Evolutionary conservation across 345 rosid genomes (phyloP), one percentile per base, ranked within the genome.

Genomic region (Clausena lansium): DNA sequence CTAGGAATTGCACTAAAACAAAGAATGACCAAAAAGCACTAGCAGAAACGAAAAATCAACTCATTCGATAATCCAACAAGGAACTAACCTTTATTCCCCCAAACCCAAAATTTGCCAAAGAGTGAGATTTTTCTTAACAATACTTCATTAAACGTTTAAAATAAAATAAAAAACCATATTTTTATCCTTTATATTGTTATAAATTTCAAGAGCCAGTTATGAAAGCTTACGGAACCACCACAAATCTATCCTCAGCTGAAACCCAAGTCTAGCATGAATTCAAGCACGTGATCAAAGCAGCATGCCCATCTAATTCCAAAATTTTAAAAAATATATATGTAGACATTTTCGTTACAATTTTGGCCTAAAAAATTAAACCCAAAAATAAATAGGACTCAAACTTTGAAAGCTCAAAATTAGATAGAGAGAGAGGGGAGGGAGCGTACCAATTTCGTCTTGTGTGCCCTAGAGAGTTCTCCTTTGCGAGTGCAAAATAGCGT

Each of bases 381-480:
- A 45, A 13, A 45, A 1, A 45, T 13, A 45, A 45, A 13, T 13
- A 45, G 4, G 17, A 45, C 50, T 45, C 17, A 45, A 45, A 17
- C 15, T 10, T 45, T 0, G 50, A 3, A 45, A 11, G 17, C 50
- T 45, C 17, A 45, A 13, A 45, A 45, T 28, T 2, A 8, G n/a
- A 19, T 27, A 45, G 22, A 0, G 47, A n/a, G 45, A 15, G 45
- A 36, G 52, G 2, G 0, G 15, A 15, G 15, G 55, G 52, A 32
- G 15, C 32, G 45, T 73, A 59, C 76, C 76, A 24, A 20, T 5
- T 30, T 5, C 50, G 24, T 25, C 50, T 45, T 45, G 50, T 7
- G 17, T 19, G 35, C 69, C 77, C 69, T 74, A 62, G 59, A 61
- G 59, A 9, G 14, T 45, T 30, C 69, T 58, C 17, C 76, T 45